Evolutionary conservation across 1,284 basidiomycete genomes (phyloP), one percentile per base, ranked within the genome.

Genomic region (Heterobasidion parviporum): DNA sequence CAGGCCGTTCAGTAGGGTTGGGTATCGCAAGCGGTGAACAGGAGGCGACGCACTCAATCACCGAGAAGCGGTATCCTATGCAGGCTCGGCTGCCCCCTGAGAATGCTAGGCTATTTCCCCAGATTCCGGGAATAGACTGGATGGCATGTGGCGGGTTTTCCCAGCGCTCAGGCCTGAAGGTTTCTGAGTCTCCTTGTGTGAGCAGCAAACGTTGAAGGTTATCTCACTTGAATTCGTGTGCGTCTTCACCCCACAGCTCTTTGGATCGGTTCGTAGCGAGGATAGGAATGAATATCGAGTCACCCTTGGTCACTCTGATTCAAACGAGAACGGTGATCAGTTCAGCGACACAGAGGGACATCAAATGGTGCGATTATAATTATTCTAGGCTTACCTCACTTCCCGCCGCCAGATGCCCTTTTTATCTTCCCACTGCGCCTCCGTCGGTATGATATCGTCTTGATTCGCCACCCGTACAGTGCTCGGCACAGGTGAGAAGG

Each of bases 401-500:
- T 62, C 56, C 36, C 57, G 52, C 3, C 45, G 53, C 14, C 33
- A 41, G 33, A 57, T 26, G 2, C 70, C 65, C 49, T 63, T 18
- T 15, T 47, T 54, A 58, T 66, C 64, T 43, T 60, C 59, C 36
- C 64, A 60, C 0, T 61, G 72, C 32, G 62, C 61, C 15, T 64
- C 64, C 6, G 79, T 71, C 0, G 87, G 88, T n/a, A 91, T 63
- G 2, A 82, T 64, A 44, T 83, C 80, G 57, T 89, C 83, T 47
- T 77, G 70, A 41, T 65, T 65, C 0, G 76, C 75, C 9, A 76
- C 68, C 2, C 89, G 78, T 20, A 75, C 63, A 0, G 82, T 82
- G 5, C 62, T 64, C 0, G 80, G 72, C 0, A 88, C 84, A 3
- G 89, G 87, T 0, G 83, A 62, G 60, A 85, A 76, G 14, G 90